Evolutionary conservation across 108 stramenopile species (phyloP).

Genomic region (Conticribra guillardii): DNA sequence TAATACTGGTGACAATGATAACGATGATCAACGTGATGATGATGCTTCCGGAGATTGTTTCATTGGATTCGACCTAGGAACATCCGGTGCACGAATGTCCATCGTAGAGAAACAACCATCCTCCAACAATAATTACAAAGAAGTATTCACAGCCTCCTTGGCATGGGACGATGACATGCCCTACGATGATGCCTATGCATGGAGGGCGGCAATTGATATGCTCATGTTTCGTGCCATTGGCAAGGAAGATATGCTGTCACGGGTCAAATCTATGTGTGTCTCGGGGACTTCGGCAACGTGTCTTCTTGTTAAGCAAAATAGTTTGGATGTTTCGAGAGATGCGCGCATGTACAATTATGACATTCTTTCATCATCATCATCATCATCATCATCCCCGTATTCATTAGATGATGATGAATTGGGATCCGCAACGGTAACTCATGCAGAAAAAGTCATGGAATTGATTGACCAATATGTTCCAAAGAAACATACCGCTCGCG

Average conservation of each 20-base stretch:
- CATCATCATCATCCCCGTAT: too few relatives aligned
- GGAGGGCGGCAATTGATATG: conserved; percentile 65
- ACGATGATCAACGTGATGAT: neutral
- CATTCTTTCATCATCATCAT: conserved; percentile 21
- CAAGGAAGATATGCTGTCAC: conserved; percentile 30
- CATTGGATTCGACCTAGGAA: conserved; percentile 62
- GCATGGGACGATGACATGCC: conserved; percentile 53
- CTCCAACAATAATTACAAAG: conserved; percentile 30
- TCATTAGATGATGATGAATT: too few relatives aligned
- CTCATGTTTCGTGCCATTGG: conserved; percentile 53
- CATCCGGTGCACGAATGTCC: conserved; percentile 79
- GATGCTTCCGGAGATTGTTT: conserved; percentile 36
- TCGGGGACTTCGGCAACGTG: conserved; percentile 87
- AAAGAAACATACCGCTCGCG: conserved; percentile 75
- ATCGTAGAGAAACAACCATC: conserved; percentile 57
- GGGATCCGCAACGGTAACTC: conserved; percentile 3
- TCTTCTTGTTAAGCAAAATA: conserved; percentile 48
- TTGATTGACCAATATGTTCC: conserved; percentile 79
- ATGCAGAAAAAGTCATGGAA: conserved; percentile 51
- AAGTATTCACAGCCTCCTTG: conserved; percentile 68
- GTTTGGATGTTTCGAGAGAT: conserved; percentile 48
- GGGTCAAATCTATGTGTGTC: conserved; percentile 72
- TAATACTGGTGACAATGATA: neutral
- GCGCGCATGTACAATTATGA: conserved; percentile 87
- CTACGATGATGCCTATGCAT: conserved; percentile 74